Evolutionary conservation across 2,329 filamentous ascomycete species (phyloP).

Genomic region (Zymoseptoria brevis): DNA sequence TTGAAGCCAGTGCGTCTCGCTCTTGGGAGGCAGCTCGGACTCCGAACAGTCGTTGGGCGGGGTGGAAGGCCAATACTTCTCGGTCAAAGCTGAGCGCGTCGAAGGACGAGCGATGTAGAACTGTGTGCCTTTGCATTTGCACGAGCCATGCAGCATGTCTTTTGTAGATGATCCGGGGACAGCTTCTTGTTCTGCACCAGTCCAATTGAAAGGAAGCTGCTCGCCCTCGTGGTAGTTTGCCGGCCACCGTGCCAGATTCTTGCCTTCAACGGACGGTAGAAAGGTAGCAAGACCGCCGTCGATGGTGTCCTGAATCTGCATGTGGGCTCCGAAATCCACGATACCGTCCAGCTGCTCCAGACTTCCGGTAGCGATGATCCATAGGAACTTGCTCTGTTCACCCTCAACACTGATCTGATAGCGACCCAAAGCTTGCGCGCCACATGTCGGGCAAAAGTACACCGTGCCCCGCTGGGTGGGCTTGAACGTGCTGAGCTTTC

Average conservation of each 20-base stretch:
- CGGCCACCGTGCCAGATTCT: constrained; percentile 24
- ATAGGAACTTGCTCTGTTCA: constrained; percentile 13
- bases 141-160: constrained; percentile 37
- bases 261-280: constrained; percentile 22
- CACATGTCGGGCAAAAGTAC: constrained; percentile 46
- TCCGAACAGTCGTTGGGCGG: constrained; percentile 37
- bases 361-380: constrained; percentile 26
- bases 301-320: constrained; percentile 27
- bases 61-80: constrained; percentile 48
- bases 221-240: constrained; percentile 9
- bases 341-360: constrained; percentile 26
- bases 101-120: constrained; percentile 53
- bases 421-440: constrained; percentile 33
- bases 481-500: constrained; percentile 36
- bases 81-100: constrained; percentile 36
- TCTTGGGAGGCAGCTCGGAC: constrained; percentile 35
- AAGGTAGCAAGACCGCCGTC: constrained; percentile 34
- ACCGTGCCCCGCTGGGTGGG: constrained; percentile 36
- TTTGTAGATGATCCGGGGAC: background rate
- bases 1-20: constrained; percentile 54
- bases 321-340: constrained; percentile 27
- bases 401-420: constrained; percentile 15
- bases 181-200: constrained; percentile 4
- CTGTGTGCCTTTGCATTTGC: constrained; percentile 48
- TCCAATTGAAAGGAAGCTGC: constrained; percentile 20